Base-by-base conservation (phyloP, 169 alveolate species). In the Ichthyophthirius multifiliis region DNA sequence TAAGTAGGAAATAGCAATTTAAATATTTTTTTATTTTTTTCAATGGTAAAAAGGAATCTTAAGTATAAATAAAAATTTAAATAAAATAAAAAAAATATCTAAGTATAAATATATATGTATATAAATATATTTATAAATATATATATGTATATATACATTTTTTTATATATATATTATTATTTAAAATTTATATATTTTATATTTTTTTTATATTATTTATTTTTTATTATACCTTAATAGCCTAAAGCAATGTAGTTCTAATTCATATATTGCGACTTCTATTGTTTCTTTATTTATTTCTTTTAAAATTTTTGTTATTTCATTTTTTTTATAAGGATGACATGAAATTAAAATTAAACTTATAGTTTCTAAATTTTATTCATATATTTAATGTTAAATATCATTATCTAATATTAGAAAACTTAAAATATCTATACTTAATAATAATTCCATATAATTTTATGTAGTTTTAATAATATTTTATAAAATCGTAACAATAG, bases 1-100 rank as follows among this genome's bases (percentile, higher is more conserved):
- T 89, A 88, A 2, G 94, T 93, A 6, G 95, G 93, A 46, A 93
- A 93, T 18, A 93, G 35, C 27, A 83, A 82, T 45, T 85, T 87
- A 62, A 93, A 93, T 5, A 85, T 75, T 73, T 82, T 89, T 55
- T 94, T 85, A 65, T 90, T 90, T 43, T 90, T 90, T 47, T 86
- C 93, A 1, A 83, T 63, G 0, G 91, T 79, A 37, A 84, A 91
- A 4, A 89, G 44, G 73, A 83, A 92, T 20, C 96, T 43, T 12
- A 91, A 46, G 5, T 86, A 84, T 55, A 9, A 41, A 41, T 41
- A 18, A 48, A 27, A 10, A 27, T 55, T 18, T 2, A 2, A 0
- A 55, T 10, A 55, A 55, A 55, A 10, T 27, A 20, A n/a, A n/a
- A n/a, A n/a, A n/a, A n/a, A n/a, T n/a, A n/a, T n/a, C n/a, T n/a